Evolutionary conservation across 257 asterid genomes (phyloP), one percentile per base, ranked within the genome.

Genomic region (Cinchona pubescens): DNA sequence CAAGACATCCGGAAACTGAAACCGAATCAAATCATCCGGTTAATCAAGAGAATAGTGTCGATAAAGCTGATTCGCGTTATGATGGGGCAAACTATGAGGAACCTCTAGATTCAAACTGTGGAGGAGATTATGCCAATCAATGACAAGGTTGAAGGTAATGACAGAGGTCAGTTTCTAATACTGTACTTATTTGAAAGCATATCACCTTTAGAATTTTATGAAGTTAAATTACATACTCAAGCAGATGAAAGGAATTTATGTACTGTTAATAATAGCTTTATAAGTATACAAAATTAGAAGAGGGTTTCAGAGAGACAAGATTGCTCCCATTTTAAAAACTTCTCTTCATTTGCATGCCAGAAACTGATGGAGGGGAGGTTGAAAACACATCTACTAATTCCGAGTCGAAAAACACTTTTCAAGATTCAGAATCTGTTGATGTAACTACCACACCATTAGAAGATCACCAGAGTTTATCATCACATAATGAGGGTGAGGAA

Each of bases 91-190:
- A 16, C 59, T 27, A 42, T 55, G 79, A 38, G 11, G 71, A 78
- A 53, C n/a, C 69, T 3, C 64, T 75, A 18, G 74, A 69, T 71
- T 60, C 78, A 72, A 38, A 81, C 64, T 71, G n/a, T 43, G 66
- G 86, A 76, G 77, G 78, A 70, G 61, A 67, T 19, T 23, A 45
- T 43, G n/a, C 25, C 42, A 6, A 43, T 23, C 11, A 38, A 32
- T 30, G 71, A 29, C 45, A 71, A 34, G 18, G 29, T 76, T 71
- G 83, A 84, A 61, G 73, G 48, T 48, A 66, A 69, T 58, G 85
- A 89, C 23, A 86, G 73, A 82, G 92, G 94, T 90, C 71, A 77
- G 84, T 63, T 75, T 23, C 64, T 7, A 42, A 8, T 18, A 25
- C 29, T 21, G 9, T 27, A 18, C 51, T 62, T 46, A 48, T 25